phyloP scores from a whole-genome alignment of 371 early-diverging fungal species.

The Thermomucor indicae-seudaticae region DNA sequence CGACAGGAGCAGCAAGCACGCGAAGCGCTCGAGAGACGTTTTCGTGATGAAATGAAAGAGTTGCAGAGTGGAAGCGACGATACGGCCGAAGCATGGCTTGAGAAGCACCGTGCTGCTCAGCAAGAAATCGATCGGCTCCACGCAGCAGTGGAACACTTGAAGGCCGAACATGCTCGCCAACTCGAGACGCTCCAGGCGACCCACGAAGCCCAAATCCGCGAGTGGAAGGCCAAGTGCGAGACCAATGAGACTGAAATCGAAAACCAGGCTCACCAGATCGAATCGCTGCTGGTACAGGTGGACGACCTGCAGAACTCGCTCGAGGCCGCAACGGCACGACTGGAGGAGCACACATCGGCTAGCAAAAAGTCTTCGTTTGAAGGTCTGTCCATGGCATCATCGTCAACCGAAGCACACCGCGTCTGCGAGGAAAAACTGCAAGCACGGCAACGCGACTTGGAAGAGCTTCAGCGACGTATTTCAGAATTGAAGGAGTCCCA shows the following conservation, averaged over 20 bases:
- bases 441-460: slow-evolving; percentile 22
- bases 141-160: slow-evolving; percentile 8
- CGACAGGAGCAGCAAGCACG: slow-evolving; percentile 16
- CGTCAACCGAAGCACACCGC: slow-evolving; percentile 8
- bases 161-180: slow-evolving; percentile 8
- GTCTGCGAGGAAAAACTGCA: slow-evolving; percentile 19
- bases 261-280: slow-evolving; percentile 23
- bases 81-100: slow-evolving; percentile 39
- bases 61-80: slow-evolving; percentile 37
- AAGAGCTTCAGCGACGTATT: slow-evolving; percentile 22
- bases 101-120: slow-evolving; percentile 32
- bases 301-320: slow-evolving; percentile 34
- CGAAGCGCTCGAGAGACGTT: slow-evolving; percentile 29
- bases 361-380: slow-evolving; percentile 4
- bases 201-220: slow-evolving; percentile 6
- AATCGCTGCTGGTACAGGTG: slow-evolving; percentile 20
- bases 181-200: slow-evolving; percentile 1
- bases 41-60: slow-evolving; percentile 34
- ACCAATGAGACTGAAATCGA: slow-evolving; percentile 16
- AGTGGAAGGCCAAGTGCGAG: slow-evolving; percentile 15
- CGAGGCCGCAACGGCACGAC: slow-evolving; percentile 33
- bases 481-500: slow-evolving; percentile 21
- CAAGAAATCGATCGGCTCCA: slow-evolving; percentile 28
- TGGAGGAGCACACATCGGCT: slow-evolving; percentile 31
- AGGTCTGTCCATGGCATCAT: background rate